These are phyloP conservation scores for Nymphaea colorata DNA, from an alignment of 164 flowering plant species.

Conservation along the genomic window DNA sequence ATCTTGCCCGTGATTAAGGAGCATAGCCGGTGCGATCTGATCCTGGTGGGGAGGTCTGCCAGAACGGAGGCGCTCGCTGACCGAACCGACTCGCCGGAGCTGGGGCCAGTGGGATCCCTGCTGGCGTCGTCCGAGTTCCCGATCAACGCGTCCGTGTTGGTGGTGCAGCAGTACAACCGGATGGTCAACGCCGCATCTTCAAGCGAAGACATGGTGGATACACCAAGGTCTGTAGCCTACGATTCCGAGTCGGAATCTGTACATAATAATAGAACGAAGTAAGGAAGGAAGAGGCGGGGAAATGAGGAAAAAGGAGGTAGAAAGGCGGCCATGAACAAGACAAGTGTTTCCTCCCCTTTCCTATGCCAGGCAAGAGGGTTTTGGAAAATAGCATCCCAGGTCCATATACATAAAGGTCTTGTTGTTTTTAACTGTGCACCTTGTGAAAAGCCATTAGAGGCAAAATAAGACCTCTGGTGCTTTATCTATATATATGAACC, in stretches of 20 bases:
- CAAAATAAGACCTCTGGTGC: too few relatives aligned
- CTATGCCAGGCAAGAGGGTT: too few relatives aligned
- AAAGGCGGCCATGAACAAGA: background rate
- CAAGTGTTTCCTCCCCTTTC: too few relatives aligned
- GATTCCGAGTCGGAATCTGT: background rate
- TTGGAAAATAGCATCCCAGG: too few relatives aligned
- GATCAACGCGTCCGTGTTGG: conserved; percentile 8
- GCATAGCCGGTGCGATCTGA: conserved; percentile 25
- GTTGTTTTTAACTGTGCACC: too few relatives aligned
- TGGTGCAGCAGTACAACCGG: conserved; percentile 12
- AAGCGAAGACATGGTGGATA: background rate
- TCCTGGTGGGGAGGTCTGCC: conserved; percentile 38
- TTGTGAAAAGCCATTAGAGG: too few relatives aligned
- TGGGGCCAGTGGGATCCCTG: conserved; percentile 35
- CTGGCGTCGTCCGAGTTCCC: conserved; percentile 25
- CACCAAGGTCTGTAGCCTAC: background rate
- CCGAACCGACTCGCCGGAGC: conserved; percentile 27
- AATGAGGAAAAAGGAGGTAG: background rate
- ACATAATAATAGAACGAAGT: background rate
- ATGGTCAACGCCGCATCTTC: background rate
- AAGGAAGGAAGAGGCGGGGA: background rate
- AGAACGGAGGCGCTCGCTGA: conserved; percentile 5
- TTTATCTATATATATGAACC: too few relatives aligned
- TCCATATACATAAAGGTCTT: too few relatives aligned
- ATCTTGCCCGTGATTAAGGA: conserved; percentile 10